Conservation (phyloP, 352 stramenopile species). For the Phytopythium sindhum region DNA sequence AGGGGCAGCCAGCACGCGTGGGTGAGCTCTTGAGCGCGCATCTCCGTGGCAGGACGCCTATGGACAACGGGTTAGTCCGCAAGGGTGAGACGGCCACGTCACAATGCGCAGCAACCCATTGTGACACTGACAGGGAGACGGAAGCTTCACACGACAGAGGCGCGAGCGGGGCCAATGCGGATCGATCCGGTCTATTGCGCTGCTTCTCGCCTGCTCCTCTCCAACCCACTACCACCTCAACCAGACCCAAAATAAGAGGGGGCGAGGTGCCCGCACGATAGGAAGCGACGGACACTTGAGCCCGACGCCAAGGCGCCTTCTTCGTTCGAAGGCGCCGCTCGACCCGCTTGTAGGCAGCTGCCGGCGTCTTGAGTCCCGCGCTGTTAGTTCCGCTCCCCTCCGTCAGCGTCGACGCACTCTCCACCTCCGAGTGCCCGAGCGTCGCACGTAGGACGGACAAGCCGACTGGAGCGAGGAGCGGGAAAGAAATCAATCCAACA, state of each 20-base stretch:
- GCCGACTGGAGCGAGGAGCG: too few species aligned
- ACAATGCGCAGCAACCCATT: too few species aligned
- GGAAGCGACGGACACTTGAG: neutral
- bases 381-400: neutral
- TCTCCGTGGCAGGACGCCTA: neutral
- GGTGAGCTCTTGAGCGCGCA: neutral
- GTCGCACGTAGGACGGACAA: too few species aligned
- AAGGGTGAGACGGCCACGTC: neutral
- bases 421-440: neutral
- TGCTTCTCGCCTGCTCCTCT: neutral
- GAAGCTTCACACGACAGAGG: neutral
- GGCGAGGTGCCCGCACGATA: neutral
- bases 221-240: neutral
- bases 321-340: constrained; percentile 8
- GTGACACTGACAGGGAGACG: too few species aligned
- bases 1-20: too few species aligned
- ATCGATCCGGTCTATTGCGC: constrained; percentile 3
- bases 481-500: constrained; percentile 2
- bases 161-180: neutral
- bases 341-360: constrained; percentile 1
- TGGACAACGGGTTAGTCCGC: neutral
- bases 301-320: constrained; percentile 3
- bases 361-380: neutral
- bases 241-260: neutral
- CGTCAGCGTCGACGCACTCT: neutral